phyloP scores from a whole-genome alignment of 2,329 filamentous ascomycete genomes.

The Nigrospora osmanthi region DNA sequence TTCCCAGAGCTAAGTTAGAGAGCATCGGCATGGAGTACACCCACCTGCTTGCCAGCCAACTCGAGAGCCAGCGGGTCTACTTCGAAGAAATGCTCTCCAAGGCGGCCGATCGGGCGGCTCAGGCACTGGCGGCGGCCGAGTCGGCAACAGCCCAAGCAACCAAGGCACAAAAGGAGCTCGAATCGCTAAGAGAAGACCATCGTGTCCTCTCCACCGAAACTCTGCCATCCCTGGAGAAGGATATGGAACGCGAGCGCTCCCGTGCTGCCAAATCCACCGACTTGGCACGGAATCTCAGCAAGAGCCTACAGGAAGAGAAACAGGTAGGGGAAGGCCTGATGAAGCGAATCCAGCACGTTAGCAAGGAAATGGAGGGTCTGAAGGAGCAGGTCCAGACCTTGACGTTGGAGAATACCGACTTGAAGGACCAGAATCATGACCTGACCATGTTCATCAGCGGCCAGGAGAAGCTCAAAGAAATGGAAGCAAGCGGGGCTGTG shows the following conservation, averaged over 20 bases:
- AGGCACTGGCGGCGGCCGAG: slow-evolving; percentile 61
- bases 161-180: slow-evolving; percentile 40
- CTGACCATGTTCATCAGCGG: slow-evolving; percentile 81
- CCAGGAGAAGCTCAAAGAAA: slow-evolving; percentile 68
- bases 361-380: slow-evolving; percentile 51
- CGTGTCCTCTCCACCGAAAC: slow-evolving; percentile 43
- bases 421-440: slow-evolving; percentile 82
- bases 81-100: slow-evolving; percentile 90
- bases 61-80: slow-evolving; percentile 87
- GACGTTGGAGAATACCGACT: slow-evolving; percentile 58
- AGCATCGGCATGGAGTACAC: slow-evolving; percentile 92
- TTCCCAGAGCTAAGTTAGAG: slow-evolving; percentile 61
- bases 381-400: slow-evolving; percentile 49
- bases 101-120: slow-evolving; percentile 79
- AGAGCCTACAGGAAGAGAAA: slow-evolving; percentile 80
- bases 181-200: slow-evolving; percentile 45
- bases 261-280: slow-evolving; percentile 66
- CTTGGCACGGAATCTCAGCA: slow-evolving; percentile 67
- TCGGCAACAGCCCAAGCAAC: slow-evolving; percentile 45
- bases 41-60: slow-evolving; percentile 82
- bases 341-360: slow-evolving; percentile 70
- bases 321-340: slow-evolving; percentile 73
- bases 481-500: slow-evolving; percentile 51
- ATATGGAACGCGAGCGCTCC: slow-evolving; percentile 59
- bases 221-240: slow-evolving; percentile 63